A percentile compares a stretch with the other conserved stretches of the same genome.
Conservation (phyloP, 345 rosid species). For the Diplotaxis tenuifolia region DNA sequence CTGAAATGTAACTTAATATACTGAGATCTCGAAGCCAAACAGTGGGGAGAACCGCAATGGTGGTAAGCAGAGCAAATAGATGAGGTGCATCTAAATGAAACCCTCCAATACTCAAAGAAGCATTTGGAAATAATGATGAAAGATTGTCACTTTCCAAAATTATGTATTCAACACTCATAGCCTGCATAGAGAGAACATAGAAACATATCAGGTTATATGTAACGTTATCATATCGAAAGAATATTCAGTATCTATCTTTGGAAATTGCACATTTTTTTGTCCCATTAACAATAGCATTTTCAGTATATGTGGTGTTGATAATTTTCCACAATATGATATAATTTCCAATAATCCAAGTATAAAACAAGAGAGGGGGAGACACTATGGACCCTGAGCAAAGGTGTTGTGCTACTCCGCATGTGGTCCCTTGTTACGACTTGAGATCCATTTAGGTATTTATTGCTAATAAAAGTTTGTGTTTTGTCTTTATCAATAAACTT, state of each 20-base stretch:
- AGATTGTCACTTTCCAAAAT: conserved; percentile 88
- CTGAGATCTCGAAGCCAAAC: conserved; percentile 92
- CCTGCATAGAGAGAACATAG: conserved; percentile 44
- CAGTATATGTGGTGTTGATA: conserved; percentile 13
- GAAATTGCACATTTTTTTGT: background rate
- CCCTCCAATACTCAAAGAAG: conserved; percentile 58
- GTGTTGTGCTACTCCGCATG: conserved; percentile 24
- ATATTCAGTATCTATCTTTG: background rate
- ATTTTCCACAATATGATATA: background rate
- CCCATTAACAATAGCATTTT: background rate
- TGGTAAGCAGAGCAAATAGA: conserved; percentile 64
- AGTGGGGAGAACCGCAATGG: conserved; percentile 84
- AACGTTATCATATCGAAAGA: background rate
- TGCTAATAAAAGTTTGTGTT: background rate
- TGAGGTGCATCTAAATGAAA: conserved; percentile 53
- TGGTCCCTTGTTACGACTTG: conserved; percentile 26
- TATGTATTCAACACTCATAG: conserved; percentile 87
- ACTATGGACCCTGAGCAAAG: conserved; percentile 26
- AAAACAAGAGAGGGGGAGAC: conserved; percentile 8
- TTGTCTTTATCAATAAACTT: background rate
- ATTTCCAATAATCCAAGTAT: background rate
- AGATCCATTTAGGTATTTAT: conserved; percentile 1
- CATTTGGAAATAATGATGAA: conserved; percentile 82
- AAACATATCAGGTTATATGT: conserved; percentile 9
- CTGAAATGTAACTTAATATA: conserved; percentile 82